Evolutionary conservation across 2,329 filamentous ascomycete species (phyloP).

Genomic region (Pseudocercospora macadamiae): DNA sequence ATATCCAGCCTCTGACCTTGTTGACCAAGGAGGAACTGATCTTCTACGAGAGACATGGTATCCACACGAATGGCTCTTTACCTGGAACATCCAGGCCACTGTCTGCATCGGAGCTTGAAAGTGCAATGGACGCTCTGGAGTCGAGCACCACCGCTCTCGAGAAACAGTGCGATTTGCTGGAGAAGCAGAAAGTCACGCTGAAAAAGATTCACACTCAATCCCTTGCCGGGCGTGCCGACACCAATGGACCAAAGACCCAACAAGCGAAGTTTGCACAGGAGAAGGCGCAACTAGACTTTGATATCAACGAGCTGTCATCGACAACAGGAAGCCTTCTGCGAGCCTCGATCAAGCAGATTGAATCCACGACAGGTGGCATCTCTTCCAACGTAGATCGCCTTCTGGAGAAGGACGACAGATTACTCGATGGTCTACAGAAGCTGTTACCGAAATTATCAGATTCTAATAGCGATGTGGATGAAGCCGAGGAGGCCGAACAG

Average conservation of each 20-base stretch:
- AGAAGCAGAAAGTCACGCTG: conserved; percentile 65
- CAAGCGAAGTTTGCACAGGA: conserved; percentile 40
- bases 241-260: conserved; percentile 13
- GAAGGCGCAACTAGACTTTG: conserved; percentile 47
- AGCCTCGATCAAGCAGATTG: conserved; percentile 53
- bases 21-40: conserved; percentile 54
- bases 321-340: conserved; percentile 39
- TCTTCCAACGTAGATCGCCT: conserved; percentile 56
- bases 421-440: conserved; percentile 67
- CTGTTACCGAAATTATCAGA: conserved; percentile 63
- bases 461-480: conserved; percentile 49
- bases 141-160: conserved; percentile 66
- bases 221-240: background rate
- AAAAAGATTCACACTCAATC: conserved; percentile 55
- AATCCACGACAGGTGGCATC: conserved; percentile 49
- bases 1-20: conserved; percentile 50
- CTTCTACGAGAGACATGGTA: conserved; percentile 42
- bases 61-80: background rate
- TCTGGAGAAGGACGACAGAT: conserved; percentile 60
- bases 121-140: conserved; percentile 66
- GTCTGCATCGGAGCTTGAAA: conserved; percentile 61
- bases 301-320: conserved; percentile 37
- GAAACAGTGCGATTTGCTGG: conserved; percentile 64
- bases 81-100: conserved; percentile 48
- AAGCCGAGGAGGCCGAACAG: conserved; percentile 56